Evolutionary conservation across 352 stramenopile species (phyloP).

Genomic region (Pythium apleroticum): DNA sequence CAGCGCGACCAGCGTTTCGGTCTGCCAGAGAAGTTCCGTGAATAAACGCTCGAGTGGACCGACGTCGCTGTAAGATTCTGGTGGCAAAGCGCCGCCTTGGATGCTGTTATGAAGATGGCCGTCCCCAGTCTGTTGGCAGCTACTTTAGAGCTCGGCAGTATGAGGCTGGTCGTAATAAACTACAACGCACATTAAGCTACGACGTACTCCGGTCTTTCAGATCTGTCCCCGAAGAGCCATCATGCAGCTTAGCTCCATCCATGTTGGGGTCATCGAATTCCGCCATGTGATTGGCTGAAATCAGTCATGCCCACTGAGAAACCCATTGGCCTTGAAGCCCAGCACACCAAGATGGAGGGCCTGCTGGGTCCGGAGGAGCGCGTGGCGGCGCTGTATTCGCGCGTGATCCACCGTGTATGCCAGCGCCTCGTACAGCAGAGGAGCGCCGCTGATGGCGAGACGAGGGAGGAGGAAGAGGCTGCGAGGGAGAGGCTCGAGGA

Average conservation of each 20-base stretch:
- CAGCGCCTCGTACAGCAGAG: slow-evolving; percentile 38
- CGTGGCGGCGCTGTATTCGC: slow-evolving; percentile 54
- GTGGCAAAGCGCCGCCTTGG: neutral
- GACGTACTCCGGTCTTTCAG: too few relatives aligned
- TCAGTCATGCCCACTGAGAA: neutral
- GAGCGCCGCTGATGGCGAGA: slow-evolving; percentile 15
- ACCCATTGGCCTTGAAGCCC: neutral
- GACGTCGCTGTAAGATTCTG: neutral
- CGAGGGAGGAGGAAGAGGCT: slow-evolving; percentile 34
- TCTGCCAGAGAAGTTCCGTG: slow-evolving; percentile 54
- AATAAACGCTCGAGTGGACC: slow-evolving; percentile 30
- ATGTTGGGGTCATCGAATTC: neutral
- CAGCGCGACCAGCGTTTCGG: slow-evolving; percentile 45
- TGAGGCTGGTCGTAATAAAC: slow-evolving; percentile 4
- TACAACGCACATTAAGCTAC: neutral
- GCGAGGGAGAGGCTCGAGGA: neutral
- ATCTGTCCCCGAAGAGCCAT: too few relatives aligned
- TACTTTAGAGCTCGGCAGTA: neutral
- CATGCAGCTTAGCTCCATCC: neutral
- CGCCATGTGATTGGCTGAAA: slow-evolving; percentile 14
- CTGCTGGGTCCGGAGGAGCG: slow-evolving; percentile 18
- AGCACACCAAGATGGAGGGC: neutral
- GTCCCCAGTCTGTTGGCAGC: neutral
- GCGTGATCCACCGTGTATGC: slow-evolving; percentile 61
- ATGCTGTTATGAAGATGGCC: neutral